These are phyloP conservation scores for Fusarium sp. DNA, from an alignment of 2,329 filamentous ascomycete species.

Conservation along the genomic window DNA sequence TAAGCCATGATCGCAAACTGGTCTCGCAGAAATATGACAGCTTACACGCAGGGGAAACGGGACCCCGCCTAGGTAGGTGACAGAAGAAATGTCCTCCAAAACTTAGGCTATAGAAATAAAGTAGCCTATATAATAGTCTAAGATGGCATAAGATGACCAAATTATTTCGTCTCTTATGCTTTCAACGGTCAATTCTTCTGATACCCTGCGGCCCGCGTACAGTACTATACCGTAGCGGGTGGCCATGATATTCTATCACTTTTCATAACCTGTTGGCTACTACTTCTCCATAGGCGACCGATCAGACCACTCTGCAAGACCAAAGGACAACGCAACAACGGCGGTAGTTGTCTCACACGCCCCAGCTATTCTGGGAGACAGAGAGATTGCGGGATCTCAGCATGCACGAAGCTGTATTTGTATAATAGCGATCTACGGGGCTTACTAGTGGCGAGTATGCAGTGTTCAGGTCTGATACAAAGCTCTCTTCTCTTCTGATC, in stretches of 20 bases:
- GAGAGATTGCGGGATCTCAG: constrained; percentile 1
- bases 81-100: no score
- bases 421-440: background rate
- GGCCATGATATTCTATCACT: background rate
- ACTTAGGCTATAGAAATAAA: no score
- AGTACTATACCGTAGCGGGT: no score
- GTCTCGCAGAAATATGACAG: background rate
- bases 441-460: background rate
- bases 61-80: background rate
- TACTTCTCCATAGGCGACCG: background rate
- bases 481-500: background rate
- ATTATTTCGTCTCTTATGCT: no score
- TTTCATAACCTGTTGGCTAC: background rate
- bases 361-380: background rate
- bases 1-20: background rate
- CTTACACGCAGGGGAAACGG: background rate
- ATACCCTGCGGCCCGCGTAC: background rate
- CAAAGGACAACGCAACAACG: background rate
- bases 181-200: no score
- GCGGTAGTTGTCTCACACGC: background rate
- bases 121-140: no score
- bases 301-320: background rate
- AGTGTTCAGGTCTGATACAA: background rate
- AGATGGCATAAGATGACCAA: no score
- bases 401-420: background rate